Conservation (phyloP, 305 asterid species). For the Fraxinus sp. region DNA sequence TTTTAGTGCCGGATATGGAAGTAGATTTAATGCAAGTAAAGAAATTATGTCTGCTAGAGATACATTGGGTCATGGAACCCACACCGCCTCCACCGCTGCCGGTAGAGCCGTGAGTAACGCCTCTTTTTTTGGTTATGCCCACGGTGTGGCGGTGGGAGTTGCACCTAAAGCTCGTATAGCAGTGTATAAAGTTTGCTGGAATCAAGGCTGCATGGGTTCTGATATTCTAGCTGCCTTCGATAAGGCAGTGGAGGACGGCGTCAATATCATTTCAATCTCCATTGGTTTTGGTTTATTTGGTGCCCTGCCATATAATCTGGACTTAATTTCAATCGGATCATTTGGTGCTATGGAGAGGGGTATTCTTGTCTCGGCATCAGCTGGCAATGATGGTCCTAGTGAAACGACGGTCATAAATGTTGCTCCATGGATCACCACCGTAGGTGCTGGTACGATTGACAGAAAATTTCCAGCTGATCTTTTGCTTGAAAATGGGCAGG, state of each 20-base stretch:
- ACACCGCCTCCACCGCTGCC: conserved; percentile 84
- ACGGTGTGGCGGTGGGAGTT: conserved; percentile 65
- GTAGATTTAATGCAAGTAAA: conserved; percentile 26
- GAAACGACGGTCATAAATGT: conserved; percentile 60
- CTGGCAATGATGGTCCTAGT: conserved; percentile 74
- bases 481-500: conserved; percentile 49
- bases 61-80: conserved; percentile 76
- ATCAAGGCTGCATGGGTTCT: conserved; percentile 68
- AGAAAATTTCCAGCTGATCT: conserved; percentile 68
- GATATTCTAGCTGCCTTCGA: conserved; percentile 79
- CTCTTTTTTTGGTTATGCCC: conserved; percentile 61
- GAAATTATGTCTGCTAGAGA: conserved; percentile 64
- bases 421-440: conserved; percentile 90
- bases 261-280: conserved; percentile 63
- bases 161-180: conserved; percentile 79
- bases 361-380: conserved; percentile 66
- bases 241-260: conserved; percentile 81
- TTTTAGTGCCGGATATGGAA: conserved; percentile 48
- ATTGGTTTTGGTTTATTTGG: conserved; percentile 54
- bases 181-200: conserved; percentile 75
- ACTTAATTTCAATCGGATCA: conserved; percentile 72
- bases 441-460: conserved; percentile 76
- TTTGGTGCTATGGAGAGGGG: conserved; percentile 76
- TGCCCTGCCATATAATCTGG: conserved; percentile 47
- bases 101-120: conserved; percentile 65